A percentile compares a stretch with the other conserved stretches of the same genome.
These are phyloP conservation scores for Parastagonospora avenae DNA, from an alignment of 2,329 filamentous ascomycete species.

Conservation along the genomic window DNA sequence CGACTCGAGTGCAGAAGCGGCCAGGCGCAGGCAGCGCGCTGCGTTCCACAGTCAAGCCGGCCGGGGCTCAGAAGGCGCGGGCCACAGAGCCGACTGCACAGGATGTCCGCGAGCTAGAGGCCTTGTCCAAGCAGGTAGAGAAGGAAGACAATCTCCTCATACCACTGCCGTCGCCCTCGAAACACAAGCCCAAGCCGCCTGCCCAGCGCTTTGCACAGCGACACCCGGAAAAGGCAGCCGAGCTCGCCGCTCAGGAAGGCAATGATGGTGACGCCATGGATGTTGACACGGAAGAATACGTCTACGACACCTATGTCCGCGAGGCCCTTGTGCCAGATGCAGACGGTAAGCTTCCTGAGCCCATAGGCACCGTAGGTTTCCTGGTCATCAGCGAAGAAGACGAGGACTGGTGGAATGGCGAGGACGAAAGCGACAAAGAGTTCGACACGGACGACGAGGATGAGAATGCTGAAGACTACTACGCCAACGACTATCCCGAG, in stretches of 20 bases:
- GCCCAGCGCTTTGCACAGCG: slow-evolving; percentile 41
- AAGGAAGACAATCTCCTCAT: slow-evolving; percentile 22
- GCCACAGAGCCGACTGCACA: slow-evolving; percentile 25
- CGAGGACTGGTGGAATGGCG: slow-evolving; percentile 63
- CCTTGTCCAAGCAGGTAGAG: slow-evolving; percentile 40
- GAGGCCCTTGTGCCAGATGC: slow-evolving; percentile 48
- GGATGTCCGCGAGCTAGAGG: slow-evolving; percentile 38
- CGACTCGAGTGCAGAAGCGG: slow-evolving; percentile 30
- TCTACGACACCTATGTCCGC: slow-evolving; percentile 67
- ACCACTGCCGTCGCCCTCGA: slow-evolving; percentile 21
- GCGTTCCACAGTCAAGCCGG: slow-evolving; percentile 6
- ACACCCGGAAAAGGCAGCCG: slow-evolving; percentile 34
- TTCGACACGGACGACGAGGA: slow-evolving; percentile 67
- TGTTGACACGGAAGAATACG: slow-evolving; percentile 57
- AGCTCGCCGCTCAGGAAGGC: slow-evolving; percentile 12
- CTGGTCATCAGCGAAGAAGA: slow-evolving; percentile 58
- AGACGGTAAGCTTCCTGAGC: slow-evolving; percentile 27
- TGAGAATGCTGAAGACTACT: slow-evolving; percentile 75
- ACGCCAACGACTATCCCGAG: slow-evolving; percentile 79
- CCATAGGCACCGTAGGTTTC: slow-evolving; percentile 46
- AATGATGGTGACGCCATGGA: slow-evolving; percentile 39
- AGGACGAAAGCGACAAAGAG: slow-evolving; percentile 58
- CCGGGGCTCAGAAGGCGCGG: slow-evolving; percentile 10
- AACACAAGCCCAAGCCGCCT: slow-evolving; percentile 44
- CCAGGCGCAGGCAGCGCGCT: slow-evolving; percentile 33